These are phyloP conservation scores for Sugiyamaella grinbergsii DNA, from an alignment of 1,139 yeast species.

Conservation along the genomic window DNA sequence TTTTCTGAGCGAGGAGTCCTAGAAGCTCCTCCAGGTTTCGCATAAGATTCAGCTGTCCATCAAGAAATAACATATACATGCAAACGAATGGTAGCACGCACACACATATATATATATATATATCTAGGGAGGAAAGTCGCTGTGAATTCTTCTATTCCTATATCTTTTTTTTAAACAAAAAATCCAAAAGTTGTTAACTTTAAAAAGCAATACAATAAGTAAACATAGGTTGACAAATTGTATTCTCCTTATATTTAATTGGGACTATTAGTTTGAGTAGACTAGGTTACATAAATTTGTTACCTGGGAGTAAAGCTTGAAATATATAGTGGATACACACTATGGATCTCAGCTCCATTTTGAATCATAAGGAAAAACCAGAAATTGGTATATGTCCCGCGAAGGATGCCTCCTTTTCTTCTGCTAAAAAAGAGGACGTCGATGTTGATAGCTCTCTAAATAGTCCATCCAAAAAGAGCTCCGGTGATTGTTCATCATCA, in stretches of 20 bases:
- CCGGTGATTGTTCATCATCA: constrained; percentile 1
- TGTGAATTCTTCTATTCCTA: not conserved
- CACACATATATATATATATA: constrained; percentile 7
- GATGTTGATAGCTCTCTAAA: not conserved
- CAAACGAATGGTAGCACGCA: not conserved
- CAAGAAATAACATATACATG: constrained; percentile 12
- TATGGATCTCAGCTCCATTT: constrained; percentile 31
- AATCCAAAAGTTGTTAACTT: constrained; percentile 4
- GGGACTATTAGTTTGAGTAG: not conserved
- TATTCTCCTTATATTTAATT: not conserved
- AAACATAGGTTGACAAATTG: constrained; percentile 3
- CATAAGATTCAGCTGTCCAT: constrained; percentile 16
- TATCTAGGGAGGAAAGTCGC: not conserved
- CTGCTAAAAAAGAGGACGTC: not conserved
- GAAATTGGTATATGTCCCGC: constrained; percentile 5
- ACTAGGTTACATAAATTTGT: not conserved
- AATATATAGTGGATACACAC: not conserved
- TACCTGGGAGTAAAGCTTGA: not conserved
- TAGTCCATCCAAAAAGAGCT: not conserved
- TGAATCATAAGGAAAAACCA: constrained; percentile 27
- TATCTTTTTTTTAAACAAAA: not conserved
- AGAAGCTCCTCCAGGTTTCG: constrained; percentile 17
- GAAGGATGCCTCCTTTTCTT: not conserved
- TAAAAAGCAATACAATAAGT: constrained; percentile 1
- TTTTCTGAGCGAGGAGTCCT: constrained; percentile 5